These are phyloP conservation scores for Daldinia bambusicola DNA, from an alignment of 495 filamentous ascomycete species.

Conservation along the genomic window DNA sequence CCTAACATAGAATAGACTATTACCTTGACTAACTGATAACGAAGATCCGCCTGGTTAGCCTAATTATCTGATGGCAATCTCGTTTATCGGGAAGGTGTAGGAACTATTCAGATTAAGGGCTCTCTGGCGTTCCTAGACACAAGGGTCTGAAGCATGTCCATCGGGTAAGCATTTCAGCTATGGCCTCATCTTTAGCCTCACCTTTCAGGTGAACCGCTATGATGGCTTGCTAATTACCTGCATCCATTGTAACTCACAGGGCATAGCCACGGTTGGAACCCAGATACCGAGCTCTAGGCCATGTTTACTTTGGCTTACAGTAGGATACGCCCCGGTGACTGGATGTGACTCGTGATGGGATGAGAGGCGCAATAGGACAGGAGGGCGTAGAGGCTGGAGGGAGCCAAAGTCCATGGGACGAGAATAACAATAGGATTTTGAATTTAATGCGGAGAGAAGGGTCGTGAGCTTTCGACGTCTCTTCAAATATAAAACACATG, in stretches of 20 bases:
- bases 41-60: neutral
- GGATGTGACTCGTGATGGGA: conserved; percentile 7
- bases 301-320: neutral
- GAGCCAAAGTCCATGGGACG: neutral
- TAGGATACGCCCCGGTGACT: neutral
- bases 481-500: neutral
- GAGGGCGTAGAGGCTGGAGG: neutral
- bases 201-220: neutral
- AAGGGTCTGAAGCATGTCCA: neutral
- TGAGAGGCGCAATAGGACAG: conserved; percentile 1
- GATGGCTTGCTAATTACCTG: neutral
- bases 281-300: neutral
- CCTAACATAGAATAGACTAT: neutral
- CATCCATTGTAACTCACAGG: neutral
- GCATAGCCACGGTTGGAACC: neutral
- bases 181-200: neutral
- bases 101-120: neutral
- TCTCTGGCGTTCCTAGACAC: neutral
- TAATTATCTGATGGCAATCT: neutral
- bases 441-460: neutral
- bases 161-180: conserved; percentile 4
- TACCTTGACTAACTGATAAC: neutral
- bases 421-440: neutral
- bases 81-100: neutral
- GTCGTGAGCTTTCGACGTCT: neutral